Evolutionary conservation across 768 basidiomycete genomes (phyloP), one percentile per base, ranked within the genome.

Genomic region (Russula brevipes): DNA sequence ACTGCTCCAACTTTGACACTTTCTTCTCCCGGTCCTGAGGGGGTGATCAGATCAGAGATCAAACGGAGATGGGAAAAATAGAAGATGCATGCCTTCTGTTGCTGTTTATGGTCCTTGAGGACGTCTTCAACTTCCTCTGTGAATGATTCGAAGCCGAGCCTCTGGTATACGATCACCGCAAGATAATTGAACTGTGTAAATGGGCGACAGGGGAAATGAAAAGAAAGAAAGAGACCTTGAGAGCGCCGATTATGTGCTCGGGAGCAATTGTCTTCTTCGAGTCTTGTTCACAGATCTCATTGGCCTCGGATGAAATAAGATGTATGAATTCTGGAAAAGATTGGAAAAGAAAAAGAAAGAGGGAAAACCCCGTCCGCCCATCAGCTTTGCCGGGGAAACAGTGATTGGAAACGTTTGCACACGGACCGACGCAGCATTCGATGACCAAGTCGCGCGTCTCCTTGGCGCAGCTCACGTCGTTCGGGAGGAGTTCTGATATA

Each of bases 241-340:
- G 79, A 5, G 97, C 97, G 30, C 82, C 78, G 36, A 98, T 88
- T 49, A 98, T 94, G 72, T 99, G 97, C 70, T 99, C 97, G 1
- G 97, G 97, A 5, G 94, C 90, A 69, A 99, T 98, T 1, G 97
- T 99, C 79, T 99, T 99, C 80, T 97, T 98, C 31, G 93, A 92
- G 72, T 96, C 94, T 73, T 93, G 88, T 72, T 98, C 97, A 71
- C 97, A 99, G 65, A 98, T 92, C 68, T 98, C 93, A 73, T 98
- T 98, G 57, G 97, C 93, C 73, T 98, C 94, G 9, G 94, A 93
- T 17, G 97, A 96, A 73, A 99, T 89, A 75, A 98, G 77, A 73
- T 98, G 93, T 65, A 99, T 95, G 74, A 98, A 99, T 80, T 99
- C 97, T 99, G 76, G 16, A 69, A 42, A 65, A 51, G 11, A 46